These are phyloP conservation scores for Penicillium chermesinum DNA, from an alignment of 495 filamentous ascomycete species.

Conservation along the genomic window DNA sequence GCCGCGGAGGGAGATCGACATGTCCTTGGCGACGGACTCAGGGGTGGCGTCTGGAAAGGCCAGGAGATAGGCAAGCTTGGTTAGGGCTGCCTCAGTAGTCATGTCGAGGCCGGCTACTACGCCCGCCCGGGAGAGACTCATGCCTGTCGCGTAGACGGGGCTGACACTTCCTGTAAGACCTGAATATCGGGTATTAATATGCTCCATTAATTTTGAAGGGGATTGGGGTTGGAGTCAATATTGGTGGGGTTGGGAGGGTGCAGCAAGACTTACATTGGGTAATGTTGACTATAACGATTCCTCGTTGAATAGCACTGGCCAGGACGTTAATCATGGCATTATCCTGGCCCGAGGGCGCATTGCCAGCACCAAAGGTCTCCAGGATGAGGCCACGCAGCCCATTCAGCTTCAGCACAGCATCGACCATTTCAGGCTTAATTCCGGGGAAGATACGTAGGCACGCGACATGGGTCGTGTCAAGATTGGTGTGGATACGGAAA, in stretches of 20 bases:
- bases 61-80: constrained; percentile 87
- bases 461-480: constrained; percentile 85
- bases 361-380: constrained; percentile 94
- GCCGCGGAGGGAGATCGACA: constrained; percentile 73
- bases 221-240: background rate
- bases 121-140: constrained; percentile 76
- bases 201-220: background rate
- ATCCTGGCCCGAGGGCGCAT: constrained; percentile 82
- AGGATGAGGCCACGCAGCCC: constrained; percentile 79
- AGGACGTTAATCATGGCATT: constrained; percentile 78
- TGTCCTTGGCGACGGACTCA: constrained; percentile 59
- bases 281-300: constrained; percentile 87
- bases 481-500: constrained; percentile 70
- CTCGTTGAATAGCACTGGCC: constrained; percentile 67
- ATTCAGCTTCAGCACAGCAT: constrained; percentile 75
- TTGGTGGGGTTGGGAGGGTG: background rate
- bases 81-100: constrained; percentile 89
- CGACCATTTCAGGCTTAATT: constrained; percentile 91
- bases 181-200: constrained; percentile 10
- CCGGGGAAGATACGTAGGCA: constrained; percentile 94
- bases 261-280: constrained; percentile 65
- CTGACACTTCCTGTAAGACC: constrained; percentile 78
- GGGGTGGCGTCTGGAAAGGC: constrained; percentile 59
- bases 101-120: constrained; percentile 91
- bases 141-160: constrained; percentile 88